phyloP scores from a whole-genome alignment of 352 stramenopile species.

The Phytophthora chlamydospora region DNA sequence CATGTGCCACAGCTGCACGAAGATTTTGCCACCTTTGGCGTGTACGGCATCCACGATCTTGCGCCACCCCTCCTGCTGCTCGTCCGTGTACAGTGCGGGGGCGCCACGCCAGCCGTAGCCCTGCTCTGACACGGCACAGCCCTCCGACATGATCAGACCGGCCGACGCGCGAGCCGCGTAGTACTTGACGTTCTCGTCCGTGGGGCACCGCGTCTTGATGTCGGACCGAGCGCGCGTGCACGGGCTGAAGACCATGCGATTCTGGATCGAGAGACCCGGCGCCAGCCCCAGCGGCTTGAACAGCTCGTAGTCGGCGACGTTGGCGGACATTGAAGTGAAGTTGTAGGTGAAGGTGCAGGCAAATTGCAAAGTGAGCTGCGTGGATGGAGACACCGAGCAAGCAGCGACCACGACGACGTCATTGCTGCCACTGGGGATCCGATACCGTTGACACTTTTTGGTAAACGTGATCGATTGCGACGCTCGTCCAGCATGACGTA shows the following conservation, averaged over 20 bases:
- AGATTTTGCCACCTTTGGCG: conserved; percentile 48
- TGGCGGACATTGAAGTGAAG: conserved; percentile 23
- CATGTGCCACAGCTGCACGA: conserved; percentile 81
- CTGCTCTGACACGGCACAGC: conserved; percentile 31
- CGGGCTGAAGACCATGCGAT: conserved; percentile 55
- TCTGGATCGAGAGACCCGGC: conserved; percentile 38
- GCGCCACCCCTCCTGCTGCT: conserved; percentile 28
- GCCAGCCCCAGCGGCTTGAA: conserved; percentile 45
- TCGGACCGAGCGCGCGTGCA: conserved; percentile 42
- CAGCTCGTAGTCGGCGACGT: conserved; percentile 42
- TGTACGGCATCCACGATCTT: conserved; percentile 31
- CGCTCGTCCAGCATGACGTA: too few relatives aligned
- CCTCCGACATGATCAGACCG: conserved; percentile 39
- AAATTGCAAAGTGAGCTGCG: too few relatives aligned
- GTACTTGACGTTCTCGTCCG: conserved; percentile 43
- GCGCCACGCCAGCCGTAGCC: conserved; percentile 39
- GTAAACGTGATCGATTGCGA: too few relatives aligned
- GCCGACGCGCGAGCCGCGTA: conserved; percentile 29
- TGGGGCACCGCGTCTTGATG: conserved; percentile 31
- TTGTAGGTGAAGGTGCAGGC: too few relatives aligned
- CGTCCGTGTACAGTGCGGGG: conserved; percentile 50
- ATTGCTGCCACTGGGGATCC: too few relatives aligned
- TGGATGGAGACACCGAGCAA: too few relatives aligned
- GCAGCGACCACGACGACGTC: too few relatives aligned
- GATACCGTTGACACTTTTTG: too few relatives aligned